Evolutionary conservation across 176 grass and related monocot species (phyloP).

Genomic region (Puccinellia tenuiflora): DNA sequence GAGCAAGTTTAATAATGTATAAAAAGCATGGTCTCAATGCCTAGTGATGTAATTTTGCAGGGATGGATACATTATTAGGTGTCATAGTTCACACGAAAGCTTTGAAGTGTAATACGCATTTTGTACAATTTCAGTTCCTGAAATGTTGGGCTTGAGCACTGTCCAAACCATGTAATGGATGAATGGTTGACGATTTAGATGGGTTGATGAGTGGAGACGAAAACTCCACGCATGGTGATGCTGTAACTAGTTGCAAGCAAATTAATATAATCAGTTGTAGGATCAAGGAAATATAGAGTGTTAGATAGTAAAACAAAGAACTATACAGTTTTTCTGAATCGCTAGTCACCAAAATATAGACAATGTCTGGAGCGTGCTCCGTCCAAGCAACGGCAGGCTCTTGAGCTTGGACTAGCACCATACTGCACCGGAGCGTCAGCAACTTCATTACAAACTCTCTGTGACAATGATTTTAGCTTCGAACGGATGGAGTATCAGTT

Average conservation of each 20-base stretch:
- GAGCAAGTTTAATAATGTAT: background rate
- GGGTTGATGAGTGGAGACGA: too few species aligned
- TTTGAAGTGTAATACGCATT: background rate
- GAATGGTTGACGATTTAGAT: background rate
- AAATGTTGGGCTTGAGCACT: background rate
- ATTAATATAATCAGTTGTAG: too few species aligned
- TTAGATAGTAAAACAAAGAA: background rate
- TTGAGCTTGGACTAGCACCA: too few species aligned
- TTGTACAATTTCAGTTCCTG: background rate
- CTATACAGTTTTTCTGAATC: background rate
- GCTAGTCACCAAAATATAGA: too few species aligned
- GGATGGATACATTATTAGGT: background rate
- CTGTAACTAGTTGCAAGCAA: background rate
- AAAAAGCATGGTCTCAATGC: background rate
- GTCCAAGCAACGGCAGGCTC: too few species aligned
- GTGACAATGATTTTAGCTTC: background rate
- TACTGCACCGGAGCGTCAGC: too few species aligned
- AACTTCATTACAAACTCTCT: background rate
- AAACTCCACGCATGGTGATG: background rate
- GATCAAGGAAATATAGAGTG: too few species aligned
- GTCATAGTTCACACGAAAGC: background rate
- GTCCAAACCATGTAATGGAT: background rate
- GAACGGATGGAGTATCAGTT: too few species aligned
- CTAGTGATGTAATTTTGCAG: background rate
- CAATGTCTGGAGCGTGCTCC: too few species aligned